These are phyloP conservation scores for Backusella liffmaniae DNA, from an alignment of 192 early-diverging fungal species.

Conservation along the genomic window DNA sequence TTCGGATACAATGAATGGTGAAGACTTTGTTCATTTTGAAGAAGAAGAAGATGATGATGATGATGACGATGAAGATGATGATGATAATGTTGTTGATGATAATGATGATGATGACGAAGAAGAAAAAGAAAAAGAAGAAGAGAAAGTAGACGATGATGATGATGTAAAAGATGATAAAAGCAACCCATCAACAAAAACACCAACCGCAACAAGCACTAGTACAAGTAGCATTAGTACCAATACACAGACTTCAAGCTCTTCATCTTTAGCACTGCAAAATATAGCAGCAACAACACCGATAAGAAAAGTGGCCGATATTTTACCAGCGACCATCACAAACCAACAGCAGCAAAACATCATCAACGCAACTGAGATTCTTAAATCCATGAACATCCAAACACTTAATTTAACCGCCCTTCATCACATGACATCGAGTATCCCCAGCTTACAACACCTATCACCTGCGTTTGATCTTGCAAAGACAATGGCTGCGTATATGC, in stretches of 20 bases:
- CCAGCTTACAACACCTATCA: constrained; percentile 14
- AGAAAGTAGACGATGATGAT: neutral
- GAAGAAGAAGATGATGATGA: neutral
- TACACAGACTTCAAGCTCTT: neutral
- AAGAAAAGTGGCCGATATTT: neutral
- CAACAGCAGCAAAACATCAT: constrained; percentile 6
- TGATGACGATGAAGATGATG: neutral
- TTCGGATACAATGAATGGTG: neutral
- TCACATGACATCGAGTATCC: constrained; percentile 18
- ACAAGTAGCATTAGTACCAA: neutral
- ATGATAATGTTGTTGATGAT: too few relatives aligned
- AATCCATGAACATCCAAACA: constrained; percentile 20
- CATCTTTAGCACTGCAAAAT: neutral
- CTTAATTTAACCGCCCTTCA: constrained; percentile 22
- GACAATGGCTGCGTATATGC: constrained; percentile 25
- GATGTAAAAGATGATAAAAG: too few relatives aligned
- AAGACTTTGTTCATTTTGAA: constrained; percentile 4
- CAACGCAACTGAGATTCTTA: constrained; percentile 16
- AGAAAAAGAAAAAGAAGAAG: neutral
- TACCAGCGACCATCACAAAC: neutral
- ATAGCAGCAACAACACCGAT: neutral
- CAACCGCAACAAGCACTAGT: constrained; percentile 16
- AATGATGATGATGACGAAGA: too few relatives aligned
- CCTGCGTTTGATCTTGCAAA: constrained; percentile 20
- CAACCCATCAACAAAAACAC: constrained; percentile 12